Evolutionary conservation across 2,329 filamentous ascomycete species (phyloP), one percentile per base, ranked within the genome.

Genomic region (Diplodia mutila): DNA sequence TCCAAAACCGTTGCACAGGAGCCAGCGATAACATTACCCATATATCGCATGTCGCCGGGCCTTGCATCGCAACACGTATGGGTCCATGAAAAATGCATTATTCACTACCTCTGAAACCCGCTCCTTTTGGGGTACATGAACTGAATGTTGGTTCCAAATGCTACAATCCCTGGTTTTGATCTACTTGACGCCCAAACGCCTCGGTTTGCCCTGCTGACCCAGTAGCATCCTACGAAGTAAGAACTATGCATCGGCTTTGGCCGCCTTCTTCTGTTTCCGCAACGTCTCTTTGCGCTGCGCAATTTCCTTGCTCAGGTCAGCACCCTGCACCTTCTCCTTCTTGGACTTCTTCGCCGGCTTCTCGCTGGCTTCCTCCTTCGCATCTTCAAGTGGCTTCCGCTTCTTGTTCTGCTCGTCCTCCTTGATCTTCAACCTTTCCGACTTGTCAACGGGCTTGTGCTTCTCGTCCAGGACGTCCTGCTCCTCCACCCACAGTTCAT

Each of bases 401-500:
- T 68, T 66, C 69, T 66, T 69, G 64, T 61, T 61, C 37, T 64
- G 18, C 29, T 64, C 54, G 23, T 46, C 54, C 12, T 52, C 55
- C 23, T 61, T 67, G 32, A 67, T 53, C 29, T 61, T 67, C 65
- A 67, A n/a, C 52, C 63, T 55, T 51, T 69, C 65, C 21, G 54
- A 66, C 69, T 72, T 75, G 69, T 74, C 72, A n/a, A 71, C 69
- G 12, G 74, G 73, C 61, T 75, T 72, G 64, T 75, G 78, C 37
- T 79, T 80, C 70, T 86, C 82, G 6, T 84, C 81, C 52, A 95
- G 82, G 7, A 97, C 88, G 75, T 92, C 89, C 69, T 88, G 85
- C 69, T 90, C 87, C 71, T 95, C 91, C 18, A 90, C 80, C 93
- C 95, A 99, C 71, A 99, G 85, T 84, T 97, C 93, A 72, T 93